Conservation (phyloP, 805 yeast genomes). For the Henningerozyma blattae region DNA sequence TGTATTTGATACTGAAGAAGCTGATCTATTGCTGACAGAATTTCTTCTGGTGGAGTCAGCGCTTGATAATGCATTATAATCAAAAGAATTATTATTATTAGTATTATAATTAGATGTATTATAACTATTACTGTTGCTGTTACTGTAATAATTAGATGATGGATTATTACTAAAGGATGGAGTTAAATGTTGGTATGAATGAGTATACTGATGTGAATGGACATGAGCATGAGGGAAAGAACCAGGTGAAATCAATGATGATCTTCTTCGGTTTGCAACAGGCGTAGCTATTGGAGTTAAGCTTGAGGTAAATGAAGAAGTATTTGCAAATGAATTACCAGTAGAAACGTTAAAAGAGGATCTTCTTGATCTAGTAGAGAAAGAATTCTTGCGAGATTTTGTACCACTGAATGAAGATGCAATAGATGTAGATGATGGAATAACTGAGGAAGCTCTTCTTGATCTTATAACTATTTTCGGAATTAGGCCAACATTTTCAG, state of each 20-base stretch:
- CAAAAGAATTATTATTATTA: background rate
- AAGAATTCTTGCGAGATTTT: constrained; percentile 23
- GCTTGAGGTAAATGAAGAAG: constrained; percentile 15
- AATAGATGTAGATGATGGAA: constrained; percentile 2
- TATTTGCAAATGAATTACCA: constrained; percentile 6
- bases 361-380: constrained; percentile 19
- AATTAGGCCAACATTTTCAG: constrained; percentile 22
- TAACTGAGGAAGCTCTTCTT: constrained; percentile 21
- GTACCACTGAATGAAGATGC: constrained; percentile 9
- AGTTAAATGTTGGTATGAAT: background rate
- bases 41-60: background rate
- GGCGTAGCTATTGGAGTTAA: constrained; percentile 8
- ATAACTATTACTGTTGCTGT: too few species aligned
- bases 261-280: constrained; percentile 12
- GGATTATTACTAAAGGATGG: background rate
- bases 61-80: background rate
- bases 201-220: too few species aligned
- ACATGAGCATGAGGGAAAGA: too few species aligned
- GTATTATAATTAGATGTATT: background rate
- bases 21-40: too few species aligned
- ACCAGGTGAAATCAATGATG: constrained; percentile 5
- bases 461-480: constrained; percentile 26
- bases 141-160: too few species aligned
- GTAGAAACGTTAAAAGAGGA: constrained; percentile 17
- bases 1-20: too few species aligned